Evolutionary conservation across 805 yeast species (phyloP).

Genomic region (Metschnikowia shivogae): DNA sequence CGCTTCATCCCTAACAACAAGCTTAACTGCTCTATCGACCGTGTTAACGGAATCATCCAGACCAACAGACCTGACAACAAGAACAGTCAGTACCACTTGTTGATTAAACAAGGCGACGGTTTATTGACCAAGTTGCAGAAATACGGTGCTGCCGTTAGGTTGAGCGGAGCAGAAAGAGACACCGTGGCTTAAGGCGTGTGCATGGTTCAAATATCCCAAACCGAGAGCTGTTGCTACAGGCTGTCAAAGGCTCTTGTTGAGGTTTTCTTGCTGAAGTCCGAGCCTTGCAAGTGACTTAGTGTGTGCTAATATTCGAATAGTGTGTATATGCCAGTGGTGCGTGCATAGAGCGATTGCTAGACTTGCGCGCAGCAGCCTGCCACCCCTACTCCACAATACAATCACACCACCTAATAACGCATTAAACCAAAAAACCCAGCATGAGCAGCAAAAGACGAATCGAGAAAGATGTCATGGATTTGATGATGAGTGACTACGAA

Average conservation of each 20-base stretch:
- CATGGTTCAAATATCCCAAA: no score
- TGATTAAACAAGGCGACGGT: conserved; percentile 89
- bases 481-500: conserved; percentile 92
- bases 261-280: no score
- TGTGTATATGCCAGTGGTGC: not conserved
- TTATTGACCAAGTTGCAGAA: conserved; percentile 91
- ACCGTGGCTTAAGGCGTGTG: not conserved
- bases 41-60: conserved; percentile 91
- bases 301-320: no score
- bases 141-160: conserved; percentile 94
- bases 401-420: not conserved
- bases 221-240: no score
- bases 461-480: conserved; percentile 93
- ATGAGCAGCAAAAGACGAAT: conserved; percentile 57
- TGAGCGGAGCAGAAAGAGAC: conserved; percentile 79
- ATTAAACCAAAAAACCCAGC: not conserved
- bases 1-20: conserved; percentile 90
- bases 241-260: no score
- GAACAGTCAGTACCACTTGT: conserved; percentile 83
- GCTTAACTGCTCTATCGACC: conserved; percentile 91
- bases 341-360: conserved; percentile 3
- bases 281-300: no score
- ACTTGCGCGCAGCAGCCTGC: conserved; percentile 1
- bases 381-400: conserved; percentile 6
- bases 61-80: conserved; percentile 96